Conservation (phyloP, 768 basidiomycete genomes). For the Amanita polypyramis region DNA sequence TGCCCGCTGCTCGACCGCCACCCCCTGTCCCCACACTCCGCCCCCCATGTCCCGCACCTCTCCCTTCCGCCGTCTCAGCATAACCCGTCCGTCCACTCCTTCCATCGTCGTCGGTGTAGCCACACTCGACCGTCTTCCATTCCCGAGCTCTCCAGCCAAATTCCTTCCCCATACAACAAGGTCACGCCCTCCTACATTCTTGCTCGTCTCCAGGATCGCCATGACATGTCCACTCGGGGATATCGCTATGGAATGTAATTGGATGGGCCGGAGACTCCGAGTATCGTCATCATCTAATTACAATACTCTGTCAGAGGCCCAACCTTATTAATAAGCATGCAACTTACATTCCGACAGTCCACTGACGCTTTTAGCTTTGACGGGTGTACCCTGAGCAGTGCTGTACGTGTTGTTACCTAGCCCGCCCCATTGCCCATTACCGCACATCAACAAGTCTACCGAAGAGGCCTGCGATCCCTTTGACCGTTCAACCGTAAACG, state of each 20-base stretch:
- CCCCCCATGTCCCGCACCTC: slow-evolving; percentile 52
- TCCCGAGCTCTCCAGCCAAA: slow-evolving; percentile 65
- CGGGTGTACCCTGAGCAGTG: slow-evolving; percentile 60
- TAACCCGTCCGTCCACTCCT: slow-evolving; percentile 43
- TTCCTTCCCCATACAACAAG: slow-evolving; percentile 68
- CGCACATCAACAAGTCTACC: slow-evolving; percentile 56
- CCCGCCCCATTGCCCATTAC: slow-evolving; percentile 78
- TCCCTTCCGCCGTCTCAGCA: slow-evolving; percentile 42
- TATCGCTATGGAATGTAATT: slow-evolving; percentile 51
- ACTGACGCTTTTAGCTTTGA: slow-evolving; percentile 69
- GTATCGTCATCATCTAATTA: slow-evolving; percentile 53
- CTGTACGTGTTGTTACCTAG: slow-evolving; percentile 60
- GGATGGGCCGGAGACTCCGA: slow-evolving; percentile 51
- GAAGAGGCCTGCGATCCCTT: slow-evolving; percentile 16
- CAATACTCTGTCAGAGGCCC: not conserved
- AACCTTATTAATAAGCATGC: not conserved
- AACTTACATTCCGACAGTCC: slow-evolving; percentile 78
- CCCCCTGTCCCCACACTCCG: slow-evolving; percentile 45
- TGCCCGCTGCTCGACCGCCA: slow-evolving; percentile 54
- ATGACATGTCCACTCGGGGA: slow-evolving; percentile 72
- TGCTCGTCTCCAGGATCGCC: slow-evolving; percentile 54
- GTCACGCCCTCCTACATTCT: slow-evolving; percentile 54
- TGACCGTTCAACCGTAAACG: slow-evolving; percentile 59
- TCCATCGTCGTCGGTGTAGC: slow-evolving; percentile 43
- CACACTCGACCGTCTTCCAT: slow-evolving; percentile 54